phyloP scores from a whole-genome alignment of 2,329 filamentous ascomycete species.

The Ophiostoma pallidulum region DNA sequence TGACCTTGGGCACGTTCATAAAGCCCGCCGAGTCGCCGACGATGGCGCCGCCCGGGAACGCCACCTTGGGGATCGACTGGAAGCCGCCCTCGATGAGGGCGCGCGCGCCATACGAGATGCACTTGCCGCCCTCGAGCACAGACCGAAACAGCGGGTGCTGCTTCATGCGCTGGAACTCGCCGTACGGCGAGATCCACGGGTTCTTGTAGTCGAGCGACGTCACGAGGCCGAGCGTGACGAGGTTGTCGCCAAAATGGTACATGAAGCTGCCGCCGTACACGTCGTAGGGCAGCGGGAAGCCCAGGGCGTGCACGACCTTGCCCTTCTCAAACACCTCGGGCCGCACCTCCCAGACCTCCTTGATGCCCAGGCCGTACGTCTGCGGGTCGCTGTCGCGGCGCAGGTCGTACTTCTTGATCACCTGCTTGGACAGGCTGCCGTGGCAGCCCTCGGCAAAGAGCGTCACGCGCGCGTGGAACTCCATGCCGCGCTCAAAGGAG shows the following conservation, averaged over 20 bases:
- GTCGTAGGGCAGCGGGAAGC: conserved; percentile 77
- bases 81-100: conserved; percentile 91
- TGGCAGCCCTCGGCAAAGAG: conserved; percentile 93
- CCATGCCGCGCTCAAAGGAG: conserved; percentile 92
- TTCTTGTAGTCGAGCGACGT: conserved; percentile 93
- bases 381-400: conserved; percentile 83
- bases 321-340: conserved; percentile 88
- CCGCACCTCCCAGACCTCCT: conserved; percentile 95
- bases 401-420: conserved; percentile 88
- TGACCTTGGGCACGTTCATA: conserved; percentile 96
- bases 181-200: conserved; percentile 90
- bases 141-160: conserved; percentile 83
- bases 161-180: conserved; percentile 98
- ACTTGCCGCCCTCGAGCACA: conserved; percentile 91
- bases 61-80: conserved; percentile 94
- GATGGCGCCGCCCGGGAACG: conserved; percentile 89
- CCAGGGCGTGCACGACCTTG: conserved; percentile 79
- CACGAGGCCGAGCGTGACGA: conserved; percentile 85
- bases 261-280: conserved; percentile 98
- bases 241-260: conserved; percentile 98
- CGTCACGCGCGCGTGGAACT: conserved; percentile 88
- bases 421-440: conserved; percentile 88
- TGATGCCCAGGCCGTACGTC: conserved; percentile 88
- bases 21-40: conserved; percentile 96
- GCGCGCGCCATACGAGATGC: conserved; percentile 89